Conservation (phyloP, 2,329 filamentous ascomycete species). For the Fusarium brevicatenulatum region DNA sequence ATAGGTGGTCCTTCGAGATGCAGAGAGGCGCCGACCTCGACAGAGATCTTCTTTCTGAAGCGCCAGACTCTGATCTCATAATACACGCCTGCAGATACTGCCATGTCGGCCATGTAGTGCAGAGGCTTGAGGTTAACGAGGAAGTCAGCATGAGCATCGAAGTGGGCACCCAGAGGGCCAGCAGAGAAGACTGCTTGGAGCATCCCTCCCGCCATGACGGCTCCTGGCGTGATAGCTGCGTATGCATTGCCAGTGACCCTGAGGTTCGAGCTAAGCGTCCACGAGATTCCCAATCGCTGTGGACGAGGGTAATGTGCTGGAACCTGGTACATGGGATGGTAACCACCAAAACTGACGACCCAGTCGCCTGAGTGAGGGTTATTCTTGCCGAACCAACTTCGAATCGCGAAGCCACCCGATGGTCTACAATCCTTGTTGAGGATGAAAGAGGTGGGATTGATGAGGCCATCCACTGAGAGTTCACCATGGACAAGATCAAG, state of each 20-base stretch:
- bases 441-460: background rate
- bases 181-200: background rate
- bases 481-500: background rate
- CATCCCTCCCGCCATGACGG: background rate
- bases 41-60: background rate
- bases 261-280: background rate
- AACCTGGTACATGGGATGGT: background rate
- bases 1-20: background rate
- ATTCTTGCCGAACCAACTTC: background rate
- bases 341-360: background rate
- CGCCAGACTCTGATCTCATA: background rate
- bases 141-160: background rate
- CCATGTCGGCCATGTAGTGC: background rate
- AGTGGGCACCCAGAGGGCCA: background rate
- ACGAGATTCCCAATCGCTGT: background rate
- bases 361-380: background rate
- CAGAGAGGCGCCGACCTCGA: rapidly evolving
- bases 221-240: background rate
- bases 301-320: background rate
- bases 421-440: background rate
- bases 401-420: rapidly evolving
- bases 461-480: background rate
- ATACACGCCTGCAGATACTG: background rate
- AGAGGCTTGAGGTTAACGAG: background rate
- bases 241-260: background rate